These are phyloP conservation scores for Jackrogersella minutella DNA, from an alignment of 495 filamentous ascomycete species.

Conservation along the genomic window DNA sequence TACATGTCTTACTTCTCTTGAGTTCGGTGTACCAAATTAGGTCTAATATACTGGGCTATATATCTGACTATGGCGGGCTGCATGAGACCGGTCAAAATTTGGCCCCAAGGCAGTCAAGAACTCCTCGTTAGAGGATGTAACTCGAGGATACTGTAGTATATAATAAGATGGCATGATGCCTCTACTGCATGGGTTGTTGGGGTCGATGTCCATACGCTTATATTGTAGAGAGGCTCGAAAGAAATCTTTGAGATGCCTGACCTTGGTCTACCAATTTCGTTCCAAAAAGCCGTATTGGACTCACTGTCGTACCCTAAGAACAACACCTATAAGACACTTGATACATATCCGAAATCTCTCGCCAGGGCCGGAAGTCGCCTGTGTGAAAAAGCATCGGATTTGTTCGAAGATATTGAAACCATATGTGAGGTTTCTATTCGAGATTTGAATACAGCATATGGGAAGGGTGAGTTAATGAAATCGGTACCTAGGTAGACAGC, in stretches of 20 bases:
- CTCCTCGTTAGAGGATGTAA: neutral
- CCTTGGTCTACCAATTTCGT: neutral
- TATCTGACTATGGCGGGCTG: neutral
- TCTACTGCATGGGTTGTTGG: neutral
- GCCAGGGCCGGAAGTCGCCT: neutral
- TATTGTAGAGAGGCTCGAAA: neutral
- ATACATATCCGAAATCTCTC: conserved; percentile 4
- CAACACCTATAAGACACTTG: conserved; percentile 5
- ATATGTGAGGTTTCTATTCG: conserved; percentile 15
- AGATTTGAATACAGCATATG: conserved; percentile 8
- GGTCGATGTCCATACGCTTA: neutral
- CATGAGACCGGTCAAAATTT: neutral
- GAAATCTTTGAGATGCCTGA: neutral
- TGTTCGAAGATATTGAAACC: conserved; percentile 2
- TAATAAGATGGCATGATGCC: neutral
- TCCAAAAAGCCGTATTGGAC: neutral
- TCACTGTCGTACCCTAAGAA: conserved; percentile 12
- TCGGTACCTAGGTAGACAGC: neutral
- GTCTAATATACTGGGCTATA: neutral
- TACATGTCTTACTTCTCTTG: no score
- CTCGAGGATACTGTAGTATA: neutral
- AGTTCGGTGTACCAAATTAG: neutral
- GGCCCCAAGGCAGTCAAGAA: neutral
- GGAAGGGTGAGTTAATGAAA: neutral
- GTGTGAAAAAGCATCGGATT: neutral